phyloP scores from a whole-genome alignment of 441 rosid genomes.

The Euphorbia schlechtendalii region DNA sequence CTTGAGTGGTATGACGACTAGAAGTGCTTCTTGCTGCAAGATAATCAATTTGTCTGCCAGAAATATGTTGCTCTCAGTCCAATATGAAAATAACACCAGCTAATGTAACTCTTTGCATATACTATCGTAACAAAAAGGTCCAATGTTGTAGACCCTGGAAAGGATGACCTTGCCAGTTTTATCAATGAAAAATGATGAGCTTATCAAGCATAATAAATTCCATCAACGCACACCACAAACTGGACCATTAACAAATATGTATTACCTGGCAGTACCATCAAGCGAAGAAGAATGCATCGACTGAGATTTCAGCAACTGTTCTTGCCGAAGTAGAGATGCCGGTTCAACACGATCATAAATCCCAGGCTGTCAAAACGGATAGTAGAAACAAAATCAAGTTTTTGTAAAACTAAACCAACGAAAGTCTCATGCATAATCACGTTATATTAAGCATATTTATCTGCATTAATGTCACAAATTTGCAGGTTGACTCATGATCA shows the following conservation, averaged over 20 bases:
- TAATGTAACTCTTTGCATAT: conserved; percentile 12
- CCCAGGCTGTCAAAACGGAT: not conserved
- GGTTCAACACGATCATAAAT: not conserved
- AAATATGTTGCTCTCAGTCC: conserved; percentile 85
- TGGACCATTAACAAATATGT: conserved; percentile 11
- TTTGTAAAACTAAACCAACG: not conserved
- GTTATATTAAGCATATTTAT: not conserved
- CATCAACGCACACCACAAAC: conserved; percentile 4
- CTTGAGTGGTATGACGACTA: conserved; percentile 66
- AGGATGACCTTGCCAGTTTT: conserved; percentile 23
- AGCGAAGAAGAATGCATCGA: conserved; percentile 61
- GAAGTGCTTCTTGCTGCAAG: conserved; percentile 85
- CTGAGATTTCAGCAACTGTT: conserved; percentile 72
- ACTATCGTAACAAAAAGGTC: too few relatives aligned
- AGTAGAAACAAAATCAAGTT: too few relatives aligned
- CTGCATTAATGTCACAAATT: not conserved
- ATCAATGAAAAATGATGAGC: conserved; percentile 10
- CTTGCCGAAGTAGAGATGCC: conserved; percentile 64
- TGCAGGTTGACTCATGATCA: not conserved
- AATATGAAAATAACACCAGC: conserved; percentile 44
- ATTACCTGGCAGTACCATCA: conserved; percentile 79
- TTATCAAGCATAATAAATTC: conserved; percentile 14
- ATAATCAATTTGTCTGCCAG: conserved; percentile 99
- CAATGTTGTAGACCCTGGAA: conserved; percentile 9
- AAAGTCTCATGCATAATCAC: not conserved